Base-by-base conservation (phyloP, 2,329 filamentous ascomycete species). In the Ceratocystis alfenasii region DNA sequence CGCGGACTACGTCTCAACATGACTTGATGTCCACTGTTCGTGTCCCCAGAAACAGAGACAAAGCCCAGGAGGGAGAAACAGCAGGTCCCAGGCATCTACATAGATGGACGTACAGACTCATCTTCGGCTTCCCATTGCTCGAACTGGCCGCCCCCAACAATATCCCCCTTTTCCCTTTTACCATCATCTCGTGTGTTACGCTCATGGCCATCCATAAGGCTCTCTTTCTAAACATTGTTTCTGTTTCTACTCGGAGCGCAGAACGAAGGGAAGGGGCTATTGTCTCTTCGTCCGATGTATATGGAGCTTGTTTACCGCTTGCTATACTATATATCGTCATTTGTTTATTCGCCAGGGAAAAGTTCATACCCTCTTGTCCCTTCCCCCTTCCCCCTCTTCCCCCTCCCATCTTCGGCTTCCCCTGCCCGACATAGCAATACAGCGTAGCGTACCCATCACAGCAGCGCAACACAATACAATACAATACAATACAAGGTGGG, bases 161-260 rank as follows among this genome's bases (percentile, higher is more conserved):
- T 3, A 36, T 36, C 33, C 10, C 36, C 36, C 36, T 41, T 41
- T 41, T 12, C 36, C 36, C 36, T 12, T 41, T 41, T 12, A 41
- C 36, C 36, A 41, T 10, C 36, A 12, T 12, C 10, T 41, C 36
- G 10, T 41, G 36, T 41, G 36, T 12, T 41, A 41, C 36, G 36
- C 36, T 41, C 36, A 41, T 41, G 36, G 36, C 10, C 53, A 28
- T 30, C 53, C 17, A 33, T 57, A 57, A 28, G 53, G 15, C 22
- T 50, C 48, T 41, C 10, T 41, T 41, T 53, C 48, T 53, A 59
- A 59, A 59, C 28, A 59, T 33, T 59, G 53, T 59, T 59, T 59
- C 53, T 59, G 53, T 59, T 59, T 59, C 53, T 59, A 10, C 25
- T 7, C 53, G 53, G 15, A n/a, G 12, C 17, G 25, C 25, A 59